Evolutionary conservation across 768 basidiomycete species (phyloP).

Genomic region (Suillus plorans): DNA sequence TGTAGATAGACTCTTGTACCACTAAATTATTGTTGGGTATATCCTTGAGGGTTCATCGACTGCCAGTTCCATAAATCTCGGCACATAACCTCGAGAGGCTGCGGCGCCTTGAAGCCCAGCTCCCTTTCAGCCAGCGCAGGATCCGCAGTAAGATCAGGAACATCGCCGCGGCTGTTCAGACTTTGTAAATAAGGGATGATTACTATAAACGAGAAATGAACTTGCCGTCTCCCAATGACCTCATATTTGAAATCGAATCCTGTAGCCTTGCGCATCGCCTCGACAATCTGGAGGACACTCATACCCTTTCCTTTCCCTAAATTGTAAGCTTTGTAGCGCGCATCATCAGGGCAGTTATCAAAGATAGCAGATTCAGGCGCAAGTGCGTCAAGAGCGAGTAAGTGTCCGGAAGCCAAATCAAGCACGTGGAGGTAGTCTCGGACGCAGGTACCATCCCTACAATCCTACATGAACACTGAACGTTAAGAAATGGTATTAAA

Average conservation of each 20-base stretch:
- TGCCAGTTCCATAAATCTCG: slow-evolving; percentile 99
- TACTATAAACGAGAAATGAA: slow-evolving; percentile 8
- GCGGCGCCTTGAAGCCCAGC: slow-evolving; percentile 85
- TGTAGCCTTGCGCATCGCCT: slow-evolving; percentile 91
- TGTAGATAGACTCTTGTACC: slow-evolving; percentile 12
- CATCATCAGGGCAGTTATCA: slow-evolving; percentile 47
- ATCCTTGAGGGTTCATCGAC: slow-evolving; percentile 85
- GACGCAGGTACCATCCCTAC: slow-evolving; percentile 95
- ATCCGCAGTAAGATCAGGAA: slow-evolving; percentile 94
- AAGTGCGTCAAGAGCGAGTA: slow-evolving; percentile 87
- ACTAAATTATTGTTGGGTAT: slow-evolving; percentile 34
- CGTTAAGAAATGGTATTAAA: not conserved
- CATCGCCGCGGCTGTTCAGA: slow-evolving; percentile 76
- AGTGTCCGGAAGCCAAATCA: slow-evolving; percentile 93
- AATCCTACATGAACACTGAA: slow-evolving; percentile 6
- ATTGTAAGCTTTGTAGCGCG: slow-evolving; percentile 91
- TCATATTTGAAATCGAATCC: slow-evolving; percentile 88
- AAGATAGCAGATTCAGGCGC: slow-evolving; percentile 57
- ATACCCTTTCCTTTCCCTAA: slow-evolving; percentile 91
- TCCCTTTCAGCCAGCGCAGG: slow-evolving; percentile 89
- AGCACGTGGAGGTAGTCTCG: slow-evolving; percentile 93
- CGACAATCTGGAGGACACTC: slow-evolving; percentile 91
- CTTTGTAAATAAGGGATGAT: slow-evolving; percentile 5
- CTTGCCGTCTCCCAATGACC: slow-evolving; percentile 87
- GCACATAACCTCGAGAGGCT: slow-evolving; percentile 90